These are phyloP conservation scores for Chamaecrista fasciculata DNA, from an alignment of 306 rosid species.

Conservation along the genomic window DNA sequence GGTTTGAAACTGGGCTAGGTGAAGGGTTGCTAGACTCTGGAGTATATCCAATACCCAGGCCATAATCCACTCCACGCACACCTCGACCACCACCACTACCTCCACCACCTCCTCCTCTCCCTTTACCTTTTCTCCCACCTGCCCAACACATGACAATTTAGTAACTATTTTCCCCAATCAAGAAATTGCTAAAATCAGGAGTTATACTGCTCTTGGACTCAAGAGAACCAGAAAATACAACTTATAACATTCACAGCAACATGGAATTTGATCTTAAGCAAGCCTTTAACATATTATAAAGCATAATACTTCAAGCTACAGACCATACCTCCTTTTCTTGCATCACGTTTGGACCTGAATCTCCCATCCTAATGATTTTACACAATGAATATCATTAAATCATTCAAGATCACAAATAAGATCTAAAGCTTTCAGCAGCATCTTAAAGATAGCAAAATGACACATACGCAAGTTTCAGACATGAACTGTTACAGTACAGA, in stretches of 20 bases:
- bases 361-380: constrained; percentile 83
- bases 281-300: background rate
- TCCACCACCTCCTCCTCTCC: constrained; percentile 57
- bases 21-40: constrained; percentile 57
- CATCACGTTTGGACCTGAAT: constrained; percentile 95
- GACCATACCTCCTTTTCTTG: constrained; percentile 86
- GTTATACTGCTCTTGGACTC: background rate
- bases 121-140: constrained; percentile 88
- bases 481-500: background rate
- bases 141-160: constrained; percentile 27
- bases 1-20: constrained; percentile 51
- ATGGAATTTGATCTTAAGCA: background rate
- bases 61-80: constrained; percentile 97
- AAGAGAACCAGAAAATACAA: background rate
- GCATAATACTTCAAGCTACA: constrained; percentile 17
- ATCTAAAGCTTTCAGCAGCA: constrained; percentile 23
- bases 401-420: constrained; percentile 23
- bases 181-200: background rate
- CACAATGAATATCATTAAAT: constrained; percentile 31
- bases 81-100: constrained; percentile 61
- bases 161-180: constrained; percentile 7
- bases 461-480: background rate
- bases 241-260: constrained; percentile 15
- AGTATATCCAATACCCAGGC: constrained; percentile 86
- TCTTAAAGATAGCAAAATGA: constrained; percentile 16